Conservation (phyloP, 352 stramenopile species). For the Elongisporangium undulatum region DNA sequence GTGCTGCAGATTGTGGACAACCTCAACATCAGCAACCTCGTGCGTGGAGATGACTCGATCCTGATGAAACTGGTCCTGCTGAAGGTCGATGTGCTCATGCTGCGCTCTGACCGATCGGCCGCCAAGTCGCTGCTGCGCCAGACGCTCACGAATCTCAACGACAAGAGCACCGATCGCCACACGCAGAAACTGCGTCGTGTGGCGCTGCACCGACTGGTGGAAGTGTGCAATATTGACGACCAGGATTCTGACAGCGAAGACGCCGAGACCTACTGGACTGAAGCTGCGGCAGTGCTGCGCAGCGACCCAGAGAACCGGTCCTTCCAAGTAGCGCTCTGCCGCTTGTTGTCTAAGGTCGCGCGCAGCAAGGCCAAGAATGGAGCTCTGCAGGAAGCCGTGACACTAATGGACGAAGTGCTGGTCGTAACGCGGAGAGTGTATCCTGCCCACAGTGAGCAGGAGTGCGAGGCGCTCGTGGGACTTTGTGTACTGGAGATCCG, state of each 20-base stretch:
- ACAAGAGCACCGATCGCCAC: slow-evolving; percentile 1
- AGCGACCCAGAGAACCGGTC: slow-evolving; percentile 5
- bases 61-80: slow-evolving; percentile 32
- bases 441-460: slow-evolving; percentile 14
- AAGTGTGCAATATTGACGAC: slow-evolving; percentile 16
- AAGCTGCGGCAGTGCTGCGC: slow-evolving; percentile 18
- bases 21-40: slow-evolving; percentile 29
- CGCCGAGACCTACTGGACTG: slow-evolving; percentile 4
- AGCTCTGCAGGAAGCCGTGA: slow-evolving; percentile 20
- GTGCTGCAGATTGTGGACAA: slow-evolving; percentile 33
- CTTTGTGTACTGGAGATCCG: slow-evolving; percentile 58
- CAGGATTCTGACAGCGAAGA: slow-evolving; percentile 21
- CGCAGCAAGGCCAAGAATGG: slow-evolving; percentile 21
- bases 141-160: slow-evolving; percentile 16
- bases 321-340: slow-evolving; percentile 5
- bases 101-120: slow-evolving; percentile 1
- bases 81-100: slow-evolving; percentile 33
- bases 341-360: slow-evolving; percentile 26
- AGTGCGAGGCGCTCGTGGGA: slow-evolving; percentile 45
- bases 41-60: slow-evolving; percentile 16
- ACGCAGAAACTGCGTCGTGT: slow-evolving; percentile 13
- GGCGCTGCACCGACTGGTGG: slow-evolving; percentile 19
- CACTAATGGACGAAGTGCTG: slow-evolving; percentile 29
- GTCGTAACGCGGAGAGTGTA: slow-evolving; percentile 11
- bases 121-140: slow-evolving; percentile 25